Evolutionary conservation across 1,284 basidiomycete species (phyloP).

Genomic region (Sanguinoderma infundibulare): DNA sequence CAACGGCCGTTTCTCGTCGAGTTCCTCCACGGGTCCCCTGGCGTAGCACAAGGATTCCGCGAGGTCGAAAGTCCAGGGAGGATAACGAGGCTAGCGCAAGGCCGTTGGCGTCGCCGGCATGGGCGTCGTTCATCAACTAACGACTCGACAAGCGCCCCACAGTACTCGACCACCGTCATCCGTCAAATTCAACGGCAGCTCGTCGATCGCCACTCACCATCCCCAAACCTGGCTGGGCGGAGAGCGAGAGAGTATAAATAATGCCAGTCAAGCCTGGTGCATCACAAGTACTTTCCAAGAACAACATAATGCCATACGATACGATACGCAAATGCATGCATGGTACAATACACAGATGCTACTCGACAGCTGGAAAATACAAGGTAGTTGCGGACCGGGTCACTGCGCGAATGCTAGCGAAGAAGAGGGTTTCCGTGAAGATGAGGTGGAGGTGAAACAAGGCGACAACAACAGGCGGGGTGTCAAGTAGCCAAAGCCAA

Average conservation of each 20-base stretch:
- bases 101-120: conserved; percentile 4
- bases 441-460: not conserved
- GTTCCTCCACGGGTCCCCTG: no score
- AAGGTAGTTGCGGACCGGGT: conserved; percentile 3
- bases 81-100: conserved; percentile 19
- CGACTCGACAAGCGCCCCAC: not conserved
- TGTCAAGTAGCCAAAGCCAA: conserved; percentile 20
- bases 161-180: not conserved
- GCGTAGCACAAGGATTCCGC: no score
- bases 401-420: not conserved
- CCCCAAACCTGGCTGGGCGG: not conserved
- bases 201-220: not conserved
- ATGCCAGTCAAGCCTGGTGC: not conserved
- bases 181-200: not conserved
- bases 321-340: conserved; percentile 5
- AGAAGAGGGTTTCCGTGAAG: conserved; percentile 8
- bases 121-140: not conserved
- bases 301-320: conserved; percentile 1
- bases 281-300: not conserved
- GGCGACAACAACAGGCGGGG: conserved; percentile 10
- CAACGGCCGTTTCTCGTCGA: no score
- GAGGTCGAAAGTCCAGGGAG: conserved; percentile 3
- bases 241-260: not conserved
- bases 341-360: conserved; percentile 26
- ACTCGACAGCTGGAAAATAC: conserved; percentile 8